Percentiles rank a stretch among this genome's conserved stretches.
phyloP scores from a whole-genome alignment of 495 filamentous ascomycete species.

The Talaromyces ruber region DNA sequence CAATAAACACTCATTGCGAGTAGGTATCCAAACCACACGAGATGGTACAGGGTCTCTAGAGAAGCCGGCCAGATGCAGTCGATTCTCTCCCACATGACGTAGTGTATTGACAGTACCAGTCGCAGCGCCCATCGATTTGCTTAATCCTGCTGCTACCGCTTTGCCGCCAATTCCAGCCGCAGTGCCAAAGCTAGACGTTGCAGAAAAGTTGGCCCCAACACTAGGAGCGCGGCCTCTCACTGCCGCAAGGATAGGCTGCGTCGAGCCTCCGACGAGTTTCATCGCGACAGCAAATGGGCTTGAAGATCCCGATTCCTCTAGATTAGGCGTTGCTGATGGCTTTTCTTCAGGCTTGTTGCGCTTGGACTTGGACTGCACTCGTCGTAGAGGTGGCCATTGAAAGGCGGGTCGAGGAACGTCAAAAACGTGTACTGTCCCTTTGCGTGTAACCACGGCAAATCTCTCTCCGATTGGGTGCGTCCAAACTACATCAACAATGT shows the following conservation, averaged over 20 bases:
- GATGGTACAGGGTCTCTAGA: constrained; percentile 29
- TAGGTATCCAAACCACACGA: constrained; percentile 33
- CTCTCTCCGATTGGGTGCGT: constrained; percentile 69
- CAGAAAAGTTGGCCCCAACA: constrained; percentile 38
- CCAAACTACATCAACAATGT: constrained; percentile 86
- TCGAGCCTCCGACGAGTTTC: constrained; percentile 43
- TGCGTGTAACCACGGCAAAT: constrained; percentile 78
- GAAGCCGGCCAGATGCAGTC: constrained; percentile 61
- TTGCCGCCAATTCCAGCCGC: constrained; percentile 66
- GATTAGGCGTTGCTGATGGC: constrained; percentile 18
- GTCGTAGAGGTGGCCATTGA: constrained; percentile 81
- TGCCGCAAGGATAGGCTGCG: constrained; percentile 51
- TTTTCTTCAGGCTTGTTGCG: constrained; percentile 12
- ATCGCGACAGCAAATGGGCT: constrained; percentile 59
- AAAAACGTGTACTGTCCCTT: constrained; percentile 88
- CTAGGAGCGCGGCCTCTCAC: constrained; percentile 42
- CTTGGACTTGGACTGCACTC: constrained; percentile 37
- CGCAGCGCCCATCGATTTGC: constrained; percentile 73
- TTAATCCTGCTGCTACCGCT: constrained; percentile 72
- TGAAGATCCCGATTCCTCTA: constrained; percentile 43
- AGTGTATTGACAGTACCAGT: constrained; percentile 70
- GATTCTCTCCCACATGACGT: constrained; percentile 76
- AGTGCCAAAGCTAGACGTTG: constrained; percentile 40
- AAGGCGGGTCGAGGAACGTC: constrained; percentile 77
- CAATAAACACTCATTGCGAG: constrained; percentile 27